A percentile compares a stretch with the other conserved stretches of the same genome.
phyloP scores from a whole-genome alignment of 2,329 filamentous ascomycete genomes.

The Epicoccum sorghinum region DNA sequence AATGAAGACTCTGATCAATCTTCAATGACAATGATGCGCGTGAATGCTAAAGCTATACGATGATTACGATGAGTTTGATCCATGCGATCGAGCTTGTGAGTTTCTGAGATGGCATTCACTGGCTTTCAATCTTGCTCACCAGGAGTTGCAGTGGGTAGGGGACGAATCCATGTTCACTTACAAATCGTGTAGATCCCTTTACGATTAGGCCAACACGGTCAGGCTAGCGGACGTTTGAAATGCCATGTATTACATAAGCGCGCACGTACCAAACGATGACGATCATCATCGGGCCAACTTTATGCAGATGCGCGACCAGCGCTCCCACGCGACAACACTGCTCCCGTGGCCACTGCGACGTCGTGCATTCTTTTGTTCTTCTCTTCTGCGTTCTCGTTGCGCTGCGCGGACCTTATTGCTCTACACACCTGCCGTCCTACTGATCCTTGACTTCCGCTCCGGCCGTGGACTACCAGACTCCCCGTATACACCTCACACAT shows the following conservation, averaged over 20 bases:
- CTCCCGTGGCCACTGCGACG: conserved; percentile 15
- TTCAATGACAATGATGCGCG: too few relatives aligned
- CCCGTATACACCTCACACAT: conserved; percentile 13
- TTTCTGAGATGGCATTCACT: too few relatives aligned
- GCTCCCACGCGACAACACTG: conserved; percentile 16
- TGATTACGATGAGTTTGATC: too few relatives aligned
- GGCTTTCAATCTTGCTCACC: too few relatives aligned
- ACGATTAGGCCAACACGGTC: background rate
- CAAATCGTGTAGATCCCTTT: too few relatives aligned
- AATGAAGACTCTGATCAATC: too few relatives aligned
- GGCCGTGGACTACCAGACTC: conserved; percentile 3
- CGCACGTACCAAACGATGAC: conserved; percentile 11
- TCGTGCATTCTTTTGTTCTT: conserved; percentile 4
- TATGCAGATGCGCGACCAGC: conserved; percentile 6
- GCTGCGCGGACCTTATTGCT: background rate
- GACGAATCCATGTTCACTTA: too few relatives aligned
- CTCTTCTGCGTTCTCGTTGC: conserved; percentile 1
- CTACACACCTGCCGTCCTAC: background rate
- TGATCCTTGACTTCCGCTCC: background rate
- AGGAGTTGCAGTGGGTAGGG: too few relatives aligned
- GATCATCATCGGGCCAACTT: conserved; percentile 20
- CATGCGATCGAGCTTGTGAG: too few relatives aligned
- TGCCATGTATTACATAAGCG: conserved; percentile 8
- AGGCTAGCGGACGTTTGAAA: background rate
- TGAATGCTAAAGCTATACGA: too few relatives aligned